Conservation (phyloP, 768 basidiomycete genomes). For the Jaapia argillacea region DNA sequence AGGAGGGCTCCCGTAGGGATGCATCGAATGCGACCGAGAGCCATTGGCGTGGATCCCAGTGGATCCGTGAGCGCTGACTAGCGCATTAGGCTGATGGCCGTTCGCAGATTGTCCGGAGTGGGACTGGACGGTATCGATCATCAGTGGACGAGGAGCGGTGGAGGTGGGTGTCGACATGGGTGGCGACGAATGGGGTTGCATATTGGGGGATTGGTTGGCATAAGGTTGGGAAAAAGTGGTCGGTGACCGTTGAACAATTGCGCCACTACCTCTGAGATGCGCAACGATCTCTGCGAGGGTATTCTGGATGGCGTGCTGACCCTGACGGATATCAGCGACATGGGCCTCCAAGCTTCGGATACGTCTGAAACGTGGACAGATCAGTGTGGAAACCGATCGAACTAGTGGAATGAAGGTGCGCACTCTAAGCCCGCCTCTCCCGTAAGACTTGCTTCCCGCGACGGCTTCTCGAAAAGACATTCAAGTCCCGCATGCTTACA, state of each 20-base stretch:
- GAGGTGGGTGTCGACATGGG: constrained; percentile 30
- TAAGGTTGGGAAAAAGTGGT: constrained; percentile 46
- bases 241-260: constrained; percentile 49
- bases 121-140: constrained; percentile 11
- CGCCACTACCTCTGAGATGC: constrained; percentile 52
- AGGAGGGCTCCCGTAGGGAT: not conserved
- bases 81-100: not conserved
- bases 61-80: no score
- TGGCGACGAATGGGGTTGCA: constrained; percentile 49
- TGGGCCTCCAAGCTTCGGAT: constrained; percentile 83
- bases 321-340: constrained; percentile 72
- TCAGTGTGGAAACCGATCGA: constrained; percentile 8
- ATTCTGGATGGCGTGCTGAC: constrained; percentile 67
- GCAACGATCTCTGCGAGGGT: constrained; percentile 73
- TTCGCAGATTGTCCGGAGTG: not conserved
- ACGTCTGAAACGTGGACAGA: constrained; percentile 41
- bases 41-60: no score
- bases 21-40: no score
- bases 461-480: constrained; percentile 93
- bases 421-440: constrained; percentile 88
- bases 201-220: constrained; percentile 54
- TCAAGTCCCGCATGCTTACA: constrained; percentile 85
- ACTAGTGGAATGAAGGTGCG: constrained; percentile 20
- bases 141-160: constrained; percentile 1
- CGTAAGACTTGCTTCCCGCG: constrained; percentile 74